Evolutionary conservation across 2,329 filamentous ascomycete species (phyloP).

Genomic region (Hypoxylon sp.): DNA sequence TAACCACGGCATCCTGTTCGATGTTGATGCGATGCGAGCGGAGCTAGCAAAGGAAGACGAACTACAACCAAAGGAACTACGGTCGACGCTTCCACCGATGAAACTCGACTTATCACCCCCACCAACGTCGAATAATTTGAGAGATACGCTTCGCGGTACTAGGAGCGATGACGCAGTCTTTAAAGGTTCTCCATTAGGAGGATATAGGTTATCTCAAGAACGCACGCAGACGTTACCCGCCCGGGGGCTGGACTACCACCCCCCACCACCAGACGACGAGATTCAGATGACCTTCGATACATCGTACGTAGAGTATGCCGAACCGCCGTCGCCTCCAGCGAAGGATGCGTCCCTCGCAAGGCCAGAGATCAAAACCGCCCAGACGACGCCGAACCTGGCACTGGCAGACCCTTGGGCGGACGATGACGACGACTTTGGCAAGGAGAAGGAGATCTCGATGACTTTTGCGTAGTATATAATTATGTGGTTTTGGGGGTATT

Average conservation of each 20-base stretch:
- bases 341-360: conserved; percentile 50
- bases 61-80: conserved; percentile 79
- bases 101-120: conserved; percentile 72
- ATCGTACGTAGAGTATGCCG: conserved; percentile 60
- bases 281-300: conserved; percentile 81
- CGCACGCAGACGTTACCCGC: conserved; percentile 48
- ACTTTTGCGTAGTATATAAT: conserved; percentile 73
- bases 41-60: conserved; percentile 78
- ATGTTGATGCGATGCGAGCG: conserved; percentile 92
- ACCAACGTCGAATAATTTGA: conserved; percentile 43
- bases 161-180: conserved; percentile 58
- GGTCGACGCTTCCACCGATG: conserved; percentile 91
- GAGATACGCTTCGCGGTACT: conserved; percentile 57
- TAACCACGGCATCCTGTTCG: conserved; percentile 82
- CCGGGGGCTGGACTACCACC: conserved; percentile 32
- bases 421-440: conserved; percentile 71
- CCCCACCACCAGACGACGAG: conserved; percentile 55
- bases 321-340: conserved; percentile 46
- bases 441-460: conserved; percentile 82
- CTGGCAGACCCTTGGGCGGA: conserved; percentile 77
- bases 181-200: conserved; percentile 42
- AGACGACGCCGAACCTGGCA: conserved; percentile 63
- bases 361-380: conserved; percentile 58
- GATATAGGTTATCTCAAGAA: conserved; percentile 42
- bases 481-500: conserved; percentile 4